Base-by-base conservation (phyloP, 371 early-diverging fungal genomes). In the Lichtheimia ramosa region DNA sequence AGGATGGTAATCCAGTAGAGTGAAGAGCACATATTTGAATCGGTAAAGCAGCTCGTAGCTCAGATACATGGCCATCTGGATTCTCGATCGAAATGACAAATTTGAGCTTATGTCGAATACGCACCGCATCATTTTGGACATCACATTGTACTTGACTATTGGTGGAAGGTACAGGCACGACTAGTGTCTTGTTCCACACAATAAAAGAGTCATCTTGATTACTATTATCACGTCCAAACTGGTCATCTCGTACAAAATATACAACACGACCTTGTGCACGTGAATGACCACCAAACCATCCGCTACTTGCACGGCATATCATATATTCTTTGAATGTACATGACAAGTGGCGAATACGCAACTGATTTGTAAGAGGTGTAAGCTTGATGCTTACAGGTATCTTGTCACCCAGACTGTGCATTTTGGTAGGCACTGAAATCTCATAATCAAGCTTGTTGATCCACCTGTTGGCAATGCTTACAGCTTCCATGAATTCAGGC, bases 101-200 rank as follows among this genome's bases (percentile, higher is more conserved):
- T 15, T 77, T 69, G 15, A 77, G 53, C 40, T 77, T 77, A 55
- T 79, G 80, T n/a, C 73, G 66, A 21, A 79, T 68, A n/a, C 68
- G 49, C 18, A 79, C 66, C 4, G 56, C 42, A 20, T 74, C 73
- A 50, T 73, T 74, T 25, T 69, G 66, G n/a, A 70, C 59, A 66
- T 77, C 73, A 42, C 69, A 75, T 28, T 74, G 72, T 23, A 75
- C 42, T 8, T 69, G 66, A 43, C 65, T 51, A 5, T 59, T 56
- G 15, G 66, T 55, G 8, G 23, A 49, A 4, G 75, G 68, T 12
- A 79, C 56, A 1, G 51, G 69, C 34, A 79, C 59, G 0, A 41
- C 55, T 20, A 66, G 64, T 24, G 54, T 55, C 39, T 68, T 68
- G 6, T 61, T 59, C 77, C 77, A 79, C 8, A 64, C 65, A 20